A percentile compares a stretch with the other conserved stretches of the same genome.
Evolutionary conservation across 1,284 basidiomycete genomes (phyloP).

Genomic region (Agroathelia rolfsii): DNA sequence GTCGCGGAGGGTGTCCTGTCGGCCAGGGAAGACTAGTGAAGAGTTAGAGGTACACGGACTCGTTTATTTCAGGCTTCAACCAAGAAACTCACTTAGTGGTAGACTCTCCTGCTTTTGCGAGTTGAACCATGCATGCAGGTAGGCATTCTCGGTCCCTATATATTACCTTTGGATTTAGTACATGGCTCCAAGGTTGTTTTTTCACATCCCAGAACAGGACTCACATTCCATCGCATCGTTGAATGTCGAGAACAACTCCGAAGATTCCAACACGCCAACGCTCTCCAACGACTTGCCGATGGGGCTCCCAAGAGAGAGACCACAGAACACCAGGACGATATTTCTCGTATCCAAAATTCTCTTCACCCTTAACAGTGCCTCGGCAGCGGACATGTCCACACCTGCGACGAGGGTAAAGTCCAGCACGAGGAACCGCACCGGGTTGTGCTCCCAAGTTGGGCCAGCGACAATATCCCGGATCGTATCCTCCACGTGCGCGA

Average conservation of each 20-base stretch:
- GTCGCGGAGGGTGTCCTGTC: slow-evolving; percentile 36
- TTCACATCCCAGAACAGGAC: too few relatives aligned
- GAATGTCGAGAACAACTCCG: slow-evolving; percentile 78
- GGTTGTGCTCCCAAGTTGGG: slow-evolving; percentile 67
- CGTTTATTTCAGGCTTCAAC: too few relatives aligned
- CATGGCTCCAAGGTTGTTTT: too few relatives aligned
- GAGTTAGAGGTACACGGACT: too few relatives aligned
- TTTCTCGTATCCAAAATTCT: slow-evolving; percentile 68
- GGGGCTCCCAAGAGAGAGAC: slow-evolving; percentile 51
- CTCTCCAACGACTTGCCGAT: slow-evolving; percentile 65
- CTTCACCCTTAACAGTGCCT: slow-evolving; percentile 90
- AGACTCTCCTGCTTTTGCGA: slow-evolving; percentile 46
- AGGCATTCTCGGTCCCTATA: slow-evolving; percentile 82
- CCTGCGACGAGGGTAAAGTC: slow-evolving; percentile 83
- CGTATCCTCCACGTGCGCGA: slow-evolving; percentile 77
- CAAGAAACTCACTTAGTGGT: too few relatives aligned
- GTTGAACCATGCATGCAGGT: slow-evolving; percentile 68
- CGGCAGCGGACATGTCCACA: slow-evolving; percentile 91
- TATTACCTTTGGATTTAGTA: too few relatives aligned
- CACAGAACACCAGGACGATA: slow-evolving; percentile 86
- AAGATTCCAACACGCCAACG: slow-evolving; percentile 72
- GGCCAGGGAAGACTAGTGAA: slow-evolving; percentile 49
- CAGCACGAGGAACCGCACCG: slow-evolving; percentile 84
- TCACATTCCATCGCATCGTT: slow-evolving; percentile 91
- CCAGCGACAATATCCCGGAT: slow-evolving; percentile 69